Evolutionary conservation across 495 filamentous ascomycete species (phyloP), one percentile per base, ranked within the genome.

Genomic region (Annulohypoxylon maeteangense): DNA sequence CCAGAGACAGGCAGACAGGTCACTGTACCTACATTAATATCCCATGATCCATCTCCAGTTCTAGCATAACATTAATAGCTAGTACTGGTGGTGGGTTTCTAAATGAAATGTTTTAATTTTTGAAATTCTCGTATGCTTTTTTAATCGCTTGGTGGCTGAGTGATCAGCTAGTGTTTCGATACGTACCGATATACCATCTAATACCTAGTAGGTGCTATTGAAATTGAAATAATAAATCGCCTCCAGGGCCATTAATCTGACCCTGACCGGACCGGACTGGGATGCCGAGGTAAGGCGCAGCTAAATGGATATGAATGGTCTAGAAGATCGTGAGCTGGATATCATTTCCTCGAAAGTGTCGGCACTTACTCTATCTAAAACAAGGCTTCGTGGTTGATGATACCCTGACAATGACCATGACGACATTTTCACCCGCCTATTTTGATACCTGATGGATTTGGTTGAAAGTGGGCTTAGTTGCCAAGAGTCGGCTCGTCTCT

Each of bases 261-360:
- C n/a, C n/a, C n/a, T n/a, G n/a, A n/a, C n/a, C n/a, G 7, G n/a
- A 4, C 25, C 48, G 23, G 48, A 31, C 5, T n/a, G 12, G 20
- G 22, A 42, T 27, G 55, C 55, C 55, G 40, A 58, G 22, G 2
- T 29, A 27, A 58, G 34, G 34, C 36, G 36, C 36, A 58, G 55
- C 36, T 4, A 2, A n/a, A 11, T 58, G n/a, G 14, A 36, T 53
- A 20, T 29, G 48, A 22, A 7, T 45, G 58, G n/a, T 62, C 44
- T 44, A n/a, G 44, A 63, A 40, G 48, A 31, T 54, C 16, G 16
- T 10, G 40, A 62, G 45, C 47, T 63, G 60, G 20, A 53, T 38
- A 4, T 36, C 29, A 51, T 38, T 36, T 45, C 18, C 20, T 14
- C 36, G 20, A 55, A 56, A 36, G 14, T 29, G 23, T 29, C 12